These are phyloP conservation scores for Alternaria angustiovoidea DNA, from an alignment of 2,329 filamentous ascomycete species.

Conservation along the genomic window DNA sequence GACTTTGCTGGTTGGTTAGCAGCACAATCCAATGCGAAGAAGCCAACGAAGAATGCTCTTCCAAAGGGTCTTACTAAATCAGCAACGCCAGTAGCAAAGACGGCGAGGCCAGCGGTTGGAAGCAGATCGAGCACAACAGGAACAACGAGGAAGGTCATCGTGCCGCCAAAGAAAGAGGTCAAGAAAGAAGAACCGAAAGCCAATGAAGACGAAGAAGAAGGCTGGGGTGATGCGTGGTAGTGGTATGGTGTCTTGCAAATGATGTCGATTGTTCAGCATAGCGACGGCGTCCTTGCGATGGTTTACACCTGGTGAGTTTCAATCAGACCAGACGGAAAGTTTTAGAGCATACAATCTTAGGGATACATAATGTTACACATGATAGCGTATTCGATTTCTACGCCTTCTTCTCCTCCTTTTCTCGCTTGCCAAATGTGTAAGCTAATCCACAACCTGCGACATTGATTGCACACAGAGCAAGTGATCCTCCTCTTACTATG, in stretches of 20 bases:
- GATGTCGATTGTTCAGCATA: constrained; percentile 16
- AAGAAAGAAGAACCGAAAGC: constrained; percentile 49
- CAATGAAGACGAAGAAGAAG: constrained; percentile 53
- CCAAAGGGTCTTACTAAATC: constrained; percentile 84
- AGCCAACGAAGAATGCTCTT: constrained; percentile 68
- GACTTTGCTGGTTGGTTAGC: constrained; percentile 97
- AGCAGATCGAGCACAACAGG: constrained; percentile 40
- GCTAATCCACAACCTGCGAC: constrained; percentile 60
- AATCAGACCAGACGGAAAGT: not conserved
- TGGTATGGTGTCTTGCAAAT: not conserved
- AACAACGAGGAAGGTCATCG: constrained; percentile 41
- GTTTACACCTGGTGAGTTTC: constrained; percentile 5
- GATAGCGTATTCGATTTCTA: constrained; percentile 4
- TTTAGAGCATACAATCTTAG: not conserved
- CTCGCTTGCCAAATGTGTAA: constrained; percentile 60
- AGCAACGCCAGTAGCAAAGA: constrained; percentile 42
- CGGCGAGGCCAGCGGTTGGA: constrained; percentile 40
- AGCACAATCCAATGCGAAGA: constrained; percentile 81
- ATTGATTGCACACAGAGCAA: constrained; percentile 61
- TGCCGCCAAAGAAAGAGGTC: constrained; percentile 39
- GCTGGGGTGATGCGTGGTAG: constrained; percentile 52
- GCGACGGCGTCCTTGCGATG: constrained; percentile 17
- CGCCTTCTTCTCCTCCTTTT: constrained; percentile 40
- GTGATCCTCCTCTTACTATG: constrained; percentile 60
- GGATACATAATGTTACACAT: constrained; percentile 14